A percentile compares a stretch with the other conserved stretches of the same genome.
Conservation (phyloP, 2,329 filamentous ascomycete species). For the Colletotrichum falcatum region DNA sequence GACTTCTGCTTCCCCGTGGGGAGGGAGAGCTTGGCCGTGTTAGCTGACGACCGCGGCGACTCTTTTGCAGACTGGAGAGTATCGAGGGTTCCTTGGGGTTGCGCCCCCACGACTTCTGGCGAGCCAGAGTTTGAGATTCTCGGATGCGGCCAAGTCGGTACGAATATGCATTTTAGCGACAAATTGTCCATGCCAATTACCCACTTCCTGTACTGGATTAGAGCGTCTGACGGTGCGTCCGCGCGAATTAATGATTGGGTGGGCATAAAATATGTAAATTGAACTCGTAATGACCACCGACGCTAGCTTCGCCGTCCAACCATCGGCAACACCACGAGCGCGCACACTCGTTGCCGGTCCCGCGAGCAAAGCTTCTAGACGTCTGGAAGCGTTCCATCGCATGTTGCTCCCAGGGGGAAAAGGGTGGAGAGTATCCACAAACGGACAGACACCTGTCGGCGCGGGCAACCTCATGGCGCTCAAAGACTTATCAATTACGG, state of each 20-base stretch:
- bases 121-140: neutral
- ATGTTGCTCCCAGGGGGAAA: neutral
- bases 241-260: neutral
- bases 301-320: neutral
- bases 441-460: slow-evolving; percentile 1
- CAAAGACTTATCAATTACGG: neutral
- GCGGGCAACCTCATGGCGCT: neutral
- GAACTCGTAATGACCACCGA: neutral
- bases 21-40: neutral
- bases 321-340: neutral
- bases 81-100: neutral
- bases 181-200: neutral
- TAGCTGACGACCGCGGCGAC: neutral
- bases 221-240: neutral
- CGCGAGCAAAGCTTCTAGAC: neutral
- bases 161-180: slow-evolving; percentile 14
- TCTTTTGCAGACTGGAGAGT: neutral
- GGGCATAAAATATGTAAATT: slow-evolving; percentile 12
- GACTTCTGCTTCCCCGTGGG: slow-evolving; percentile 13
- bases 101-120: neutral
- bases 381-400: neutral
- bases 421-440: neutral
- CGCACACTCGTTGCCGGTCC: neutral
- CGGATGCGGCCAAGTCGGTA: slow-evolving; percentile 5
- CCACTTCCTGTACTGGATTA: neutral